A percentile compares a stretch with the other conserved stretches of the same genome.
phyloP scores from a whole-genome alignment of 73 alveolate genomes.

The Blepharisma stoltei region DNA sequence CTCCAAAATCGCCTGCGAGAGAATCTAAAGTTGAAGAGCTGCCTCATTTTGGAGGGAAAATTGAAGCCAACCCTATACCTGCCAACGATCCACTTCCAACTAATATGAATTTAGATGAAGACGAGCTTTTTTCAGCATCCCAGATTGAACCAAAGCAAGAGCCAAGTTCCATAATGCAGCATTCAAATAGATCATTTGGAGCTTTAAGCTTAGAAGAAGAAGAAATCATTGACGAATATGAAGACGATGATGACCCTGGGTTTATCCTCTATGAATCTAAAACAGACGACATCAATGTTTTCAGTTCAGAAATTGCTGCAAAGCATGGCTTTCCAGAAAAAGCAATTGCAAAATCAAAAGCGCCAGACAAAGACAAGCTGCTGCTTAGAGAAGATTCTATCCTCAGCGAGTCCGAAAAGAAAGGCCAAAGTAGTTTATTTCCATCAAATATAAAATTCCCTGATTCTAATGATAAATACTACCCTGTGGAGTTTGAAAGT shows the following conservation, averaged over 20 bases:
- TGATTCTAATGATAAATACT: constrained; percentile 88
- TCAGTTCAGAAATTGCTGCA: constrained; percentile 87
- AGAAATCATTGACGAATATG: constrained; percentile 75
- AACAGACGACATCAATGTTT: constrained; percentile 79
- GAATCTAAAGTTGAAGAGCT: no score
- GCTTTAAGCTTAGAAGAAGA: neutral
- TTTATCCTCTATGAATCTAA: constrained; percentile 88
- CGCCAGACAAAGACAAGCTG: neutral
- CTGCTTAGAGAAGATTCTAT: neutral
- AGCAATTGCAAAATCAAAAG: constrained; percentile 51
- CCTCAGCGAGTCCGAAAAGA: neutral
- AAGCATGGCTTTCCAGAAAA: constrained; percentile 90
- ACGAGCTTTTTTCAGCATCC: neutral
- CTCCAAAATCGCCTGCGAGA: no score
- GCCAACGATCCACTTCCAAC: no score
- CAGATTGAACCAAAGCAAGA: constrained; percentile 12
- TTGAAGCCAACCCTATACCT: no score
- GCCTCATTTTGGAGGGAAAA: no score
- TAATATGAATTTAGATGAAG: neutral
- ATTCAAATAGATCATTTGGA: constrained; percentile 17
- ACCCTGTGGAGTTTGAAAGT: constrained; percentile 98
- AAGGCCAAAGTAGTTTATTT: neutral
- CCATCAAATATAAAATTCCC: constrained; percentile 91
- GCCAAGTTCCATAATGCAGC: constrained; percentile 13
- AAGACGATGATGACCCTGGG: constrained; percentile 98